Conservation (phyloP, 1,284 basidiomycete genomes). For the Cryptococcus sp. region DNA sequence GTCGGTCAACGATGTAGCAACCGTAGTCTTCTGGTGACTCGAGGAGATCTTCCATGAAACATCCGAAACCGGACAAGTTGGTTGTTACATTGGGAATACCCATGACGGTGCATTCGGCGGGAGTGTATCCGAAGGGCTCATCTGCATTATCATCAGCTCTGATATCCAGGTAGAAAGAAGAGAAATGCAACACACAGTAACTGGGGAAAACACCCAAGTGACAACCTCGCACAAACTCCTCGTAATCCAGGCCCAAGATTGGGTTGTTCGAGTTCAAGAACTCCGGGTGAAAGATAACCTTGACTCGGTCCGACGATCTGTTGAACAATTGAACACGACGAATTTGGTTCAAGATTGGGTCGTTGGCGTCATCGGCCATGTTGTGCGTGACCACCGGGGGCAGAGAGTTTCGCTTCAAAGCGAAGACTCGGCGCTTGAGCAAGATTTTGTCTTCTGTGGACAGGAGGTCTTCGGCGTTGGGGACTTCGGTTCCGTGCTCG, state of each 20-base stretch:
- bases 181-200: conserved; percentile 59
- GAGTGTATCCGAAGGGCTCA: conserved; percentile 58
- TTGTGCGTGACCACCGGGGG: conserved; percentile 97
- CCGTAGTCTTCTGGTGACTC: conserved; percentile 76
- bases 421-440: conserved; percentile 93
- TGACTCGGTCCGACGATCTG: conserved; percentile 76
- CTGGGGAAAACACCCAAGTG: conserved; percentile 97
- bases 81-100: conserved; percentile 96
- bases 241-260: conserved; percentile 94
- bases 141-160: conserved; percentile 26
- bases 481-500: conserved; percentile 70
- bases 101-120: conserved; percentile 72
- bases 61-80: conserved; percentile 95
- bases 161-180: conserved; percentile 42
- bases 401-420: conserved; percentile 87
- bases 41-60: conserved; percentile 99
- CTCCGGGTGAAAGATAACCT: conserved; percentile 97
- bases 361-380: conserved; percentile 88
- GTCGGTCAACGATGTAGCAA: conserved; percentile 93
- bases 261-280: conserved; percentile 98
- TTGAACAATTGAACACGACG: conserved; percentile 93
- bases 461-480: conserved; percentile 73
- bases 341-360: conserved; percentile 94
- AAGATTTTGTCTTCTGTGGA: conserved; percentile 93
- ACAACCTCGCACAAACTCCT: conserved; percentile 97